Conservation (phyloP, 2,329 filamentous ascomycete species). For the Neopestalotiopsis rosae region DNA sequence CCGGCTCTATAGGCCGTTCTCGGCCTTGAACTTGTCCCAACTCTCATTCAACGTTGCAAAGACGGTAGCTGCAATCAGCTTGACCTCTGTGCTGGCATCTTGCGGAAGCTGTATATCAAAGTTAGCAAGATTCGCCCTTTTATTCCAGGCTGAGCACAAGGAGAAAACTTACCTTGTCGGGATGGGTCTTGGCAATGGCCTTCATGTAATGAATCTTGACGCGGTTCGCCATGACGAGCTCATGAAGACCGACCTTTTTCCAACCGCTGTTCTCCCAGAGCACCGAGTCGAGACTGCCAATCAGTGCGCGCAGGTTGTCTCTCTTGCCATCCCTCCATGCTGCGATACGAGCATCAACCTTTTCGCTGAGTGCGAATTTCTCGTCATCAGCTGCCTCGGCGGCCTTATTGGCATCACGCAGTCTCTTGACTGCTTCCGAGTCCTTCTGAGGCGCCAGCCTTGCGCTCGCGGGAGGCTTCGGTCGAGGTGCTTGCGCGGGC, state of each 20-base stretch:
- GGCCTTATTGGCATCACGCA: conserved; percentile 84
- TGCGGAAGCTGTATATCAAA: conserved; percentile 58
- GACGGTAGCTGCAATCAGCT: conserved; percentile 68
- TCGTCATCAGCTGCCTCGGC: conserved; percentile 90
- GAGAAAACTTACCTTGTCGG: conserved; percentile 80
- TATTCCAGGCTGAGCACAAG: background rate
- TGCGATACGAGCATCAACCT: conserved; percentile 79
- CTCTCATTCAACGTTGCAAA: conserved; percentile 74
- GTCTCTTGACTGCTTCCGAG: conserved; percentile 79
- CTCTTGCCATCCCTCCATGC: conserved; percentile 90
- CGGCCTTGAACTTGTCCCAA: conserved; percentile 75
- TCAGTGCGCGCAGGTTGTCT: conserved; percentile 86
- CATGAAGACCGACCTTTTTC: conserved; percentile 96
- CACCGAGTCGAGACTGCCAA: conserved; percentile 86
- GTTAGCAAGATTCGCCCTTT: conserved; percentile 20
- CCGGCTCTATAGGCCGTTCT: conserved; percentile 59
- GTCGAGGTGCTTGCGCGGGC: conserved; percentile 49
- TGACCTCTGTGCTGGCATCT: conserved; percentile 68
- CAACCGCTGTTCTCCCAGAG: conserved; percentile 92
- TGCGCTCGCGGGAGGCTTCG: conserved; percentile 44
- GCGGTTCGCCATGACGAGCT: conserved; percentile 89
- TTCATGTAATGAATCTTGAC: conserved; percentile 99
- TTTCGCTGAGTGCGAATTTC: conserved; percentile 86
- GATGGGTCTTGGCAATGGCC: conserved; percentile 97
- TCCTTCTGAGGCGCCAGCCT: conserved; percentile 53